These are phyloP conservation scores for Sporothrix globosa DNA, from an alignment of 2,329 filamentous ascomycete species.

Conservation along the genomic window DNA sequence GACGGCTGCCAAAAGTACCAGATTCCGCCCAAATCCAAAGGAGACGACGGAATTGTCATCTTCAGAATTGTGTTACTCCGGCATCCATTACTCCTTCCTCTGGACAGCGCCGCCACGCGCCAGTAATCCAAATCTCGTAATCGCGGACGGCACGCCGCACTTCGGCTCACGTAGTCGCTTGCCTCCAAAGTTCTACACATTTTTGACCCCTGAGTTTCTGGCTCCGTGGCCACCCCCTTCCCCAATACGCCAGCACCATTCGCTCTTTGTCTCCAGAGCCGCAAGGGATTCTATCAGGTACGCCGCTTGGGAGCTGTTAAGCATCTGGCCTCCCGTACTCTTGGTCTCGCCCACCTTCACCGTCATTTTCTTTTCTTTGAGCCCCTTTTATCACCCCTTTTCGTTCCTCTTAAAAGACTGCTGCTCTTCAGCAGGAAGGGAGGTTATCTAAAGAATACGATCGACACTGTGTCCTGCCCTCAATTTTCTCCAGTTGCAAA, in stretches of 20 bases:
- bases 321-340: conserved; percentile 10
- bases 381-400: background rate
- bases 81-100: background rate
- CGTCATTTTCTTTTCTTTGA: conserved; percentile 7
- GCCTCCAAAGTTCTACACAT: background rate
- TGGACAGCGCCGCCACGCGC: background rate
- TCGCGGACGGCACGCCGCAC: conserved; percentile 16
- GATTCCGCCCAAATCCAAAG: conserved; percentile 2
- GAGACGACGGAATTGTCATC: background rate
- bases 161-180: conserved; percentile 7
- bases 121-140: background rate
- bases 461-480: background rate
- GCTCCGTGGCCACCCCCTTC: background rate
- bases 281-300: conserved; percentile 2
- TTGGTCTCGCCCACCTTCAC: conserved; percentile 4
- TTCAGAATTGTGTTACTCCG: background rate
- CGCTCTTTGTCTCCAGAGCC: background rate
- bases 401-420: conserved; percentile 3
- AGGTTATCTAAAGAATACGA: conserved; percentile 7
- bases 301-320: background rate
- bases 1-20: conserved; percentile 1
- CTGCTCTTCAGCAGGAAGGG: conserved; percentile 3
- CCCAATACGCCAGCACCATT: background rate
- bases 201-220: conserved; percentile 13
- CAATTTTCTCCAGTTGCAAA: background rate